phyloP scores from a whole-genome alignment of 176 grass and related monocot species.

The Oryza punctata region DNA sequence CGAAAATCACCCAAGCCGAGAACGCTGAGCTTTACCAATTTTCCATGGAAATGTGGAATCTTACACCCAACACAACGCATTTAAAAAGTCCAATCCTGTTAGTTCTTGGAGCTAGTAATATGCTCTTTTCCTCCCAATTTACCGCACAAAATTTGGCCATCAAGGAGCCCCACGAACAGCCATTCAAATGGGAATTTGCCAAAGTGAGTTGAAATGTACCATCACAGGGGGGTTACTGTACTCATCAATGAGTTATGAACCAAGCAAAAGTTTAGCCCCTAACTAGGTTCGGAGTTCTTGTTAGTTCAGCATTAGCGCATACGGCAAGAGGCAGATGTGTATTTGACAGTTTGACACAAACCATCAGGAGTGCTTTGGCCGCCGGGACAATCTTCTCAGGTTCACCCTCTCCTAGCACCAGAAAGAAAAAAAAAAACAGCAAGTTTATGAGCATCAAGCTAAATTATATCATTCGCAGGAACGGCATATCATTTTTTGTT shows the following conservation, averaged over 20 bases:
- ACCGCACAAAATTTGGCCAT: conserved; percentile 24
- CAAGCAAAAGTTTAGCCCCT: neutral
- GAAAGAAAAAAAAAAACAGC: neutral
- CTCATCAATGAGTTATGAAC: neutral
- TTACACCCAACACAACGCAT: neutral
- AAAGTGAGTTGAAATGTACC: neutral
- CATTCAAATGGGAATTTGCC: conserved; percentile 6
- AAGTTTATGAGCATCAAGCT: neutral
- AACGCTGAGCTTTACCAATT: neutral
- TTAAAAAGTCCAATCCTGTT: neutral
- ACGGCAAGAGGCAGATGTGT: neutral
- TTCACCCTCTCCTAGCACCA: conserved; percentile 61
- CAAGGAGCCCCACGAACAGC: neutral
- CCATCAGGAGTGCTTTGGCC: conserved; percentile 51
- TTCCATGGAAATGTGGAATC: neutral
- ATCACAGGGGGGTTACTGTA: conserved; percentile 26
- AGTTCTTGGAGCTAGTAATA: neutral
- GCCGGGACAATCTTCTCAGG: conserved; percentile 60
- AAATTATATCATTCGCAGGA: neutral
- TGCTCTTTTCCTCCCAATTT: neutral
- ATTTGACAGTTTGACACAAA: neutral
- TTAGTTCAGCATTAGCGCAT: conserved; percentile 11
- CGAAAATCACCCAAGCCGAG: neutral
- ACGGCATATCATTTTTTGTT: neutral
- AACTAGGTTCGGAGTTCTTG: conserved; percentile 10